Conservation (phyloP, 345 rosid species). For the Boechera divaricarpa region DNA sequence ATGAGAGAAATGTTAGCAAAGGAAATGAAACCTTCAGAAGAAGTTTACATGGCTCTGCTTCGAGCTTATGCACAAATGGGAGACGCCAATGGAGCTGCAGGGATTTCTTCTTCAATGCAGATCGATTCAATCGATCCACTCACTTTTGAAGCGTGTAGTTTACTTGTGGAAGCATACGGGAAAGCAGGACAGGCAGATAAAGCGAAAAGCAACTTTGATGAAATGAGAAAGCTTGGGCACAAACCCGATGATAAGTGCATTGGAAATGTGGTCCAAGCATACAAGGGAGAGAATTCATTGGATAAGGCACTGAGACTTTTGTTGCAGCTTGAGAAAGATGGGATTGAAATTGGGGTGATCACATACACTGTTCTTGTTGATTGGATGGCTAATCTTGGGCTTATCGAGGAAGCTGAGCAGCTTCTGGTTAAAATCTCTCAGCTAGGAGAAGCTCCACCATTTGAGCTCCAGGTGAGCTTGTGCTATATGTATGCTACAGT, state of each 20-base stretch:
- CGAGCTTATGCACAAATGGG: conserved; percentile 60
- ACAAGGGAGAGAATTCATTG: conserved; percentile 63
- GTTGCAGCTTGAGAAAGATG: conserved; percentile 78
- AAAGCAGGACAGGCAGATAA: conserved; percentile 55
- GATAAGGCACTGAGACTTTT: conserved; percentile 77
- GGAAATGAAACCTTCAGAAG: conserved; percentile 57
- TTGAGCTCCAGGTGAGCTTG: conserved; percentile 71
- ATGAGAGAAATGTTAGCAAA: conserved; percentile 61
- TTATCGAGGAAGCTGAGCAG: conserved; percentile 88
- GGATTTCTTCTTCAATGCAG: conserved; percentile 56
- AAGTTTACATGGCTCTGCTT: conserved; percentile 73
- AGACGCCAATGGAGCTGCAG: conserved; percentile 55
- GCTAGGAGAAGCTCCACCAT: conserved; percentile 77
- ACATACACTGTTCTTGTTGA: conserved; percentile 77
- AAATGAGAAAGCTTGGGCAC: conserved; percentile 60
- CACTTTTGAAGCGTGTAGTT: conserved; percentile 57
- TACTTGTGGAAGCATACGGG: conserved; percentile 68
- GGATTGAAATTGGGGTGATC: conserved; percentile 71
- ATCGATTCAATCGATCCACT: conserved; percentile 40
- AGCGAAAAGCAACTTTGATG: conserved; percentile 68
- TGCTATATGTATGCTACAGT: conserved; percentile 78
- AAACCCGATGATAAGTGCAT: conserved; percentile 69
- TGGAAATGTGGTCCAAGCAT: conserved; percentile 67
- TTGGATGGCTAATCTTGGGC: conserved; percentile 71
- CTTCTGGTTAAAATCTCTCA: conserved; percentile 69